phyloP scores from a whole-genome alignment of 306 rosid species.

The Prinsepia uniflora region DNA sequence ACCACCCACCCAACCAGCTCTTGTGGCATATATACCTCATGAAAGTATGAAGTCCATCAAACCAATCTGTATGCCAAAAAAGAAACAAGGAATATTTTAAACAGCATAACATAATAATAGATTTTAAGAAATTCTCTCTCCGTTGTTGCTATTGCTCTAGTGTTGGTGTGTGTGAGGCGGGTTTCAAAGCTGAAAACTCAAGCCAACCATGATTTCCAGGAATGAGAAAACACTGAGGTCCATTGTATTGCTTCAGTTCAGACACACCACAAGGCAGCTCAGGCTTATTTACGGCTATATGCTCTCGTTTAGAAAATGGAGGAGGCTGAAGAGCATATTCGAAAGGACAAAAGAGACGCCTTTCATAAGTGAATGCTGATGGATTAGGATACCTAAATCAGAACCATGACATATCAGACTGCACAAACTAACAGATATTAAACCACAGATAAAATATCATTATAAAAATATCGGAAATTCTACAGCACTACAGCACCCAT shows the following conservation, averaged over 20 bases:
- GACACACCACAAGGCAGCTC: constrained; percentile 65
- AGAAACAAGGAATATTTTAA: not conserved
- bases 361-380: constrained; percentile 83
- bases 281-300: constrained; percentile 78
- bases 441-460: not conserved
- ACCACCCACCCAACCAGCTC: constrained; percentile 99
- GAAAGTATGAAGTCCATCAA: constrained; percentile 94
- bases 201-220: constrained; percentile 97
- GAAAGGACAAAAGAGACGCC: constrained; percentile 84
- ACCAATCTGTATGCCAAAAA: constrained; percentile 73
- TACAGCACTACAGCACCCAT: no score
- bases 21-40: constrained; percentile 92
- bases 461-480: not conserved
- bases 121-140: constrained; percentile 4
- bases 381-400: constrained; percentile 86
- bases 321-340: constrained; percentile 97
- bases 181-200: constrained; percentile 17
- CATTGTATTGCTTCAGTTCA: constrained; percentile 62
- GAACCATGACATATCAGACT: constrained; percentile 8
- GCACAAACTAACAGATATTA: not conserved
- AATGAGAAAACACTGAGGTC: constrained; percentile 93
- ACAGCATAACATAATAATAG: constrained; percentile 1
- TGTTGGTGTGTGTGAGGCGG: not conserved
- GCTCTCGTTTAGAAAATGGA: constrained; percentile 69
- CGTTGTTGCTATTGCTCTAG: not conserved